Evolutionary conservation across 345 rosid species (phyloP), one percentile per base, ranked within the genome.

Genomic region (Raphanus raphanistrum): DNA sequence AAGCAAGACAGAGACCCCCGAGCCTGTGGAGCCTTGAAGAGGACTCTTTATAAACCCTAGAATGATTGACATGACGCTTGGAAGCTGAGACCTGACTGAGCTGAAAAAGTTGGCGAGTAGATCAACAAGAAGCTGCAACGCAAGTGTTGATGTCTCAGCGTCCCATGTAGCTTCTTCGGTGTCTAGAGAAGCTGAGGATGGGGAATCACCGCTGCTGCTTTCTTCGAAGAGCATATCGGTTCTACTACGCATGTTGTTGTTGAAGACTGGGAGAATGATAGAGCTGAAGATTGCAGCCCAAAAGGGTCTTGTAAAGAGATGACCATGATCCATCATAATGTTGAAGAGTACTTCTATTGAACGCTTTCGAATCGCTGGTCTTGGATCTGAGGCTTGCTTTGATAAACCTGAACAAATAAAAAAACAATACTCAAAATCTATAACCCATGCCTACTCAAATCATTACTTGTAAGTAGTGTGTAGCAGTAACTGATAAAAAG

Each of bases 301-400:
- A 75, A 93, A 91, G 38, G 89, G 81, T 63, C 52, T 79, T 9
- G 97, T 89, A 78, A 95, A 95, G 63, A 92, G 90, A 84, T 90
- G 94, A 45, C 99, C 99, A 65, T 95, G 99, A 77, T 95, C 98
- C 84, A 85, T 93, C 31, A 95, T 78, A 84, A 95, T 93, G 81
- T 90, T 87, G 82, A 95, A 93, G 68, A 95, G 87, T 29, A 93
- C 96, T 86, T 95, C 94, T 82, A 93, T 79, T 8, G 90, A 85
- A 83, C 93, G 90, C 83, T 88, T 95, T 70, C 92, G 83, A 71
- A 93, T 91, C 4, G 88, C 86, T 57, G 86, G 84, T 84, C 97
- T 86, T 26, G 97, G 88, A 87, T 87, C 93, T 2, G 92, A 90
- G 21, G 97, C 87, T 71, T 93, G 81, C 72, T 90, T 85, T 70